Evolutionary conservation across 495 filamentous ascomycete species (phyloP), one percentile per base, ranked within the genome.

Genomic region (Aspergillus wentii): DNA sequence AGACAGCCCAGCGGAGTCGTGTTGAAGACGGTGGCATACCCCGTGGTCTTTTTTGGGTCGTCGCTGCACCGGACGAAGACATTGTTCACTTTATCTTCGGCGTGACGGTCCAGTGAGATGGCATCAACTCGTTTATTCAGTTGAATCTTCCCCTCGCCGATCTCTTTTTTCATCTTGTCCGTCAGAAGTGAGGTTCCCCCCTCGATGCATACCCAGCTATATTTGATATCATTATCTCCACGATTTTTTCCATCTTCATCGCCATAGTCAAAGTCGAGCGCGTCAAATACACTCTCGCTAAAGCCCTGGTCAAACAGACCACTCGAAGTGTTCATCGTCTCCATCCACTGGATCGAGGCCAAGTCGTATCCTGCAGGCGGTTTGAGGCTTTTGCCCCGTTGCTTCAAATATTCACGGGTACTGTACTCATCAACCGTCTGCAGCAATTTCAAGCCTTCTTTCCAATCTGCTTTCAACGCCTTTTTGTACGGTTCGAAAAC

Each of bases 271-370:
- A 67, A 67, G 37, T 61, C 61, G 34, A 59, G 31, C 17, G 42
- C 49, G 38, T 66, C 64, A 17, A 56, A 39, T 14, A 67, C 41
- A 3, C 39, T 46, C 45, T 69, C 64, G 16, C 36, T 46, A 13
- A 59, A 52, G n/a, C 59, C 52, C 33, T 60, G 48, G 35, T 69
- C 61, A 34, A 60, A 67, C 4, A 52, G 46, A 8, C 49, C 49
- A 4, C 57, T 62, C 16, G 56, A 41, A 31, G 41, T 41, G 17
- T 30, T 29, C 3, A 42, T n/a, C 3, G 32, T 42, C 17, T 42
- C 40, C 31, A 42, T 18, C 17, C 33, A 35, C 22, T 33, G 18
- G 21, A 42, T 23, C 5, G 40, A 34, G 16, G 6, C 7, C 16
- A 30, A 23, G n/a, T 42, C 21, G 19, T 41, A 41, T n/a, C n/a